Conservation (phyloP, 345 rosid genomes). For the Camelina hispida region DNA sequence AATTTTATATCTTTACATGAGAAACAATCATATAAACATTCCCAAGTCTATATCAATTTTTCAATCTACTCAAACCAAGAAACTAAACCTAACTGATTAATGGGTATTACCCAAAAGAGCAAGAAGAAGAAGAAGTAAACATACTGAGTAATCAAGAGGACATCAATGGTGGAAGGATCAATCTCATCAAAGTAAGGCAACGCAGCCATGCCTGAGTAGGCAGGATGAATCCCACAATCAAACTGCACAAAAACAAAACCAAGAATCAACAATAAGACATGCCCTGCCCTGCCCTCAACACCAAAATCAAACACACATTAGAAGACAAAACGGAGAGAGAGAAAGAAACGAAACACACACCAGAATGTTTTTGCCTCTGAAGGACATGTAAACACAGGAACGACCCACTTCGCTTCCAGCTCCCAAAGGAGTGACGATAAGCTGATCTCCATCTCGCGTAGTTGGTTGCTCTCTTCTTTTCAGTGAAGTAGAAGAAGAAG, state of each 20-base stretch:
- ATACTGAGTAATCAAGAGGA: constrained; percentile 91
- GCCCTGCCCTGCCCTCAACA: not conserved
- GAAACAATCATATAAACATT: not conserved
- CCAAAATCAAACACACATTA: constrained; percentile 2
- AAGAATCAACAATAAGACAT: not conserved
- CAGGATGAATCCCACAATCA: constrained; percentile 95
- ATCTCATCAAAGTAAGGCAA: constrained; percentile 95
- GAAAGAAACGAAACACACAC: constrained; percentile 42
- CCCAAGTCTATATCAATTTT: not conserved
- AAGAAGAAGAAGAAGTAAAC: constrained; percentile 27
- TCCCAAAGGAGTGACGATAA: constrained; percentile 79
- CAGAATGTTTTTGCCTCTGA: constrained; percentile 75
- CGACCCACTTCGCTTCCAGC: constrained; percentile 97
- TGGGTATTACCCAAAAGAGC: not conserved
- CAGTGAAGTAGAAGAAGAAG: constrained; percentile 71
- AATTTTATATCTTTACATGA: not conserved
- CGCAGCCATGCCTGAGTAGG: constrained; percentile 91
- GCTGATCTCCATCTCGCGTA: constrained; percentile 74
- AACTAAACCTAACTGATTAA: not conserved
- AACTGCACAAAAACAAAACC: constrained; percentile 50
- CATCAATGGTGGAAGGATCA: constrained; percentile 87
- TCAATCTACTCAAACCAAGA: not conserved
- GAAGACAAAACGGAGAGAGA: not conserved
- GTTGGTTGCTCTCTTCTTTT: constrained; percentile 71
- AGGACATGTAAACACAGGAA: constrained; percentile 90